Conservation (phyloP, 495 filamentous ascomycete genomes). For the Trichoderma parareesei region DNA sequence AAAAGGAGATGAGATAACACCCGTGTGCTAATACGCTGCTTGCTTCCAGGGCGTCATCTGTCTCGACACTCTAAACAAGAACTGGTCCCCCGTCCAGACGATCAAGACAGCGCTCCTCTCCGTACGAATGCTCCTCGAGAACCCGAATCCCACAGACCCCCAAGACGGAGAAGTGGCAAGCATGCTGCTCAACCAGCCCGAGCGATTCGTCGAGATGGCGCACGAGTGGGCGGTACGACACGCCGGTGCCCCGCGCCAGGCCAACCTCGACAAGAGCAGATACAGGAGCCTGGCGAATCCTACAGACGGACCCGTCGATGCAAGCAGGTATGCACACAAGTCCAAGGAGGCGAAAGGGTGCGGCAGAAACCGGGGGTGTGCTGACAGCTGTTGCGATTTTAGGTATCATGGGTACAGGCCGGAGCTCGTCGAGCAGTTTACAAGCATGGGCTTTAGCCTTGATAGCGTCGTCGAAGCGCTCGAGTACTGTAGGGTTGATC, state of each 20-base stretch:
- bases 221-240: constrained; percentile 83
- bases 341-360: neutral
- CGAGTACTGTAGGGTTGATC: constrained; percentile 70
- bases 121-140: constrained; percentile 84
- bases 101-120: constrained; percentile 93
- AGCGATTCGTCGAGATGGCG: constrained; percentile 73
- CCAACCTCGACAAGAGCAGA: neutral
- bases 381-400: constrained; percentile 3
- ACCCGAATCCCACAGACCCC: constrained; percentile 91
- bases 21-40: too few species aligned
- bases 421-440: constrained; percentile 79
- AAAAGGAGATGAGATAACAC: too few species aligned
- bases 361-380: too few species aligned
- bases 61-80: constrained; percentile 80
- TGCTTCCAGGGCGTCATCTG: constrained; percentile 83
- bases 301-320: neutral
- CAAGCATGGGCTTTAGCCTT: constrained; percentile 91
- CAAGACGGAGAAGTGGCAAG: constrained; percentile 93
- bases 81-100: constrained; percentile 92
- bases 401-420: constrained; percentile 90
- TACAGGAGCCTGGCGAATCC: neutral
- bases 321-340: neutral
- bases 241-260: constrained; percentile 63
- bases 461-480: constrained; percentile 80
- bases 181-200: constrained; percentile 74